Percentiles rank a stretch among this genome's conserved stretches.
Conservation (phyloP, 352 stramenopile species). For the Globisporangium uncinulatum region DNA sequence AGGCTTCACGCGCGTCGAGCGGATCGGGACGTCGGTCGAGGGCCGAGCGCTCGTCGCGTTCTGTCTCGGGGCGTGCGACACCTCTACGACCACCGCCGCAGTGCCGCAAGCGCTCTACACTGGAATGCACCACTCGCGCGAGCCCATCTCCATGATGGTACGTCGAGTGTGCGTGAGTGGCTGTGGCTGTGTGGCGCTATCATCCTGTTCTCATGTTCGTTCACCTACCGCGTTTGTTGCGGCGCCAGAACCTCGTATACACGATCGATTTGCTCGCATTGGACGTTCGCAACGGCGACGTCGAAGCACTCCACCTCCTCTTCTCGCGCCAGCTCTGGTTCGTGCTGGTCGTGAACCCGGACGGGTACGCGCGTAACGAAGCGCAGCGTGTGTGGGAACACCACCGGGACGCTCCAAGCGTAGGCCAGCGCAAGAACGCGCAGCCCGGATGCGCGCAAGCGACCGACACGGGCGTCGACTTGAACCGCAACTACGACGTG, state of each 20-base stretch:
- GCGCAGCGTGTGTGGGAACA: slow-evolving; percentile 45
- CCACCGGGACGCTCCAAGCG: slow-evolving; percentile 4
- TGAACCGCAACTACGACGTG: slow-evolving; percentile 85
- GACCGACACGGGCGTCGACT: slow-evolving; percentile 54
- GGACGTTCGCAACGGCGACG: slow-evolving; percentile 51
- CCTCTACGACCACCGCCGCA: neutral
- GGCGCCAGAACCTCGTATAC: slow-evolving; percentile 63
- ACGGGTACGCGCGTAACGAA: slow-evolving; percentile 79
- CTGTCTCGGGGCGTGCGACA: slow-evolving; percentile 54
- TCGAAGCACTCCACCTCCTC: slow-evolving; percentile 47
- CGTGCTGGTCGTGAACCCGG: slow-evolving; percentile 75
- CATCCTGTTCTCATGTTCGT: no score
- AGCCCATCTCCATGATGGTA: slow-evolving; percentile 89
- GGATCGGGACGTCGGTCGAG: slow-evolving; percentile 56
- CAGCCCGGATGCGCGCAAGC: slow-evolving; percentile 26
- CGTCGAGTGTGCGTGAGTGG: neutral
- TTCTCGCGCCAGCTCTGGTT: slow-evolving; percentile 79
- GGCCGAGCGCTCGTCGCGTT: slow-evolving; percentile 54
- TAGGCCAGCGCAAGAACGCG: slow-evolving; percentile 71
- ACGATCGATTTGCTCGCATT: slow-evolving; percentile 70
- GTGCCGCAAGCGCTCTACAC: slow-evolving; percentile 70
- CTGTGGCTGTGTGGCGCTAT: neutral
- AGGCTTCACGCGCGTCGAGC: slow-evolving; percentile 39
- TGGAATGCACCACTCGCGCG: slow-evolving; percentile 78
- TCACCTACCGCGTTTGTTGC: neutral